Conservation (phyloP, 768 basidiomycete genomes). For the Tricholomella constricta region DNA sequence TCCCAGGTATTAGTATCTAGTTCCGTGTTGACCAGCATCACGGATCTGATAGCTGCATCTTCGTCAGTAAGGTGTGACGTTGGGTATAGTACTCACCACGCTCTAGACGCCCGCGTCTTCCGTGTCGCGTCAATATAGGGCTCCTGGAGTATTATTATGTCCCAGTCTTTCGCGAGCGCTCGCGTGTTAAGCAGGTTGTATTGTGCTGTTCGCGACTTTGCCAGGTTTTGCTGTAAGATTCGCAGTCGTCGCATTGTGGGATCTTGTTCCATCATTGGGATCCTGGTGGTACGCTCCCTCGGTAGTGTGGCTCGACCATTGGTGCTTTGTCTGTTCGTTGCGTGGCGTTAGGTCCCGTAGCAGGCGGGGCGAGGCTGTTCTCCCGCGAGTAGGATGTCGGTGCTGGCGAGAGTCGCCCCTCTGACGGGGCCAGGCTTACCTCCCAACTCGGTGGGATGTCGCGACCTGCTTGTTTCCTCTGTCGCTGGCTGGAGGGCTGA, state of each 20-base stretch:
- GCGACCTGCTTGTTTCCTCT: not conserved
- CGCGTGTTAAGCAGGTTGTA: not conserved
- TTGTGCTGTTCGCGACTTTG: not conserved
- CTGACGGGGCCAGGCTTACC: not conserved
- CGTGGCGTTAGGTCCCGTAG: not conserved
- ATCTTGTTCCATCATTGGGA: not conserved
- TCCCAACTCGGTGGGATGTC: not conserved
- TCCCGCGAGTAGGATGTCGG: too few species aligned
- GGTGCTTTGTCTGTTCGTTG: not conserved
- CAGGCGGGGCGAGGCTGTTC: too few species aligned
- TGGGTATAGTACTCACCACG: not conserved
- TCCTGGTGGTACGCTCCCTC: not conserved
- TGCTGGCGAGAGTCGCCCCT: too few species aligned
- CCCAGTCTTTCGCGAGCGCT: not conserved
- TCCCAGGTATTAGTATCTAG: not conserved
- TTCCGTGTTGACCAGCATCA: not conserved
- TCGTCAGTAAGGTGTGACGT: not conserved
- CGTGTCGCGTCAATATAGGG: not conserved
- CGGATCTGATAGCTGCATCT: not conserved
- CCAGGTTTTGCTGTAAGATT: too few species aligned
- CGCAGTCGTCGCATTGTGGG: not conserved
- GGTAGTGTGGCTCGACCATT: not conserved
- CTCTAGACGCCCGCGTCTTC: not conserved
- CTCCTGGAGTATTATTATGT: too few species aligned
- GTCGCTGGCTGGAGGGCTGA: too few species aligned